Percentiles rank a stretch among this genome's conserved stretches.
phyloP scores from a whole-genome alignment of 139 green algal genomes.

The Chlamydomonas urium region DNA sequence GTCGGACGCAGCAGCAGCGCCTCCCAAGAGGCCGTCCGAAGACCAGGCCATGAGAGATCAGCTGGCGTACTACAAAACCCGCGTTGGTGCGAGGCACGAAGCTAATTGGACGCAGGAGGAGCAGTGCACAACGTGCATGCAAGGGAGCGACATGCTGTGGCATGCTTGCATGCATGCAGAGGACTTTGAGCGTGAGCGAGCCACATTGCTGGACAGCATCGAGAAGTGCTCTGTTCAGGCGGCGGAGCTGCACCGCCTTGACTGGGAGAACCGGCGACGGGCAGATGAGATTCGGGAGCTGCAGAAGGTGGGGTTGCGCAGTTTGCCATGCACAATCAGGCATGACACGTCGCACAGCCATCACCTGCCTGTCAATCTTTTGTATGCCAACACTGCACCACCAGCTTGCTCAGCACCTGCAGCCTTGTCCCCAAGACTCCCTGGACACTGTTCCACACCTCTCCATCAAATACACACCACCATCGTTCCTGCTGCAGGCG shows the following conservation, averaged over 20 bases:
- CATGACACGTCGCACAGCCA: no score
- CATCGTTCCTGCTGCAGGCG: constrained; percentile 47
- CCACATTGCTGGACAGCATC: constrained; percentile 59
- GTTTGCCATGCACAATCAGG: no score
- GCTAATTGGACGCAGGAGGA: background rate
- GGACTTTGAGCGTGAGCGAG: constrained; percentile 71
- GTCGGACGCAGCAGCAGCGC: no score
- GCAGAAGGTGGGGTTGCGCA: constrained; percentile 82
- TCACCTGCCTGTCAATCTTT: no score
- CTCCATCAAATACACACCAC: background rate
- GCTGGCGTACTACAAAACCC: constrained; percentile 47
- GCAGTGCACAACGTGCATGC: background rate
- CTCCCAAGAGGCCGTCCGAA: constrained; percentile 3
- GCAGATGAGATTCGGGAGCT: constrained; percentile 75
- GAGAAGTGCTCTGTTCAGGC: constrained; percentile 47
- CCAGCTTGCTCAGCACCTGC: background rate
- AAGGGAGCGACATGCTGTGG: background rate
- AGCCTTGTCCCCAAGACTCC: no score
- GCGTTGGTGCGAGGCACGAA: constrained; percentile 28
- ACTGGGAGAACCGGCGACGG: constrained; percentile 72
- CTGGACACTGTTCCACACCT: background rate
- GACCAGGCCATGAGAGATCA: constrained; percentile 30
- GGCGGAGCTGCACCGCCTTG: constrained; percentile 45
- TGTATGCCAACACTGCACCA: no score
- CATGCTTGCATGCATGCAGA: constrained; percentile 30